Evolutionary conservation across 108 stramenopile species (phyloP).

Genomic region (Fragilariopsis cylindrus): DNA sequence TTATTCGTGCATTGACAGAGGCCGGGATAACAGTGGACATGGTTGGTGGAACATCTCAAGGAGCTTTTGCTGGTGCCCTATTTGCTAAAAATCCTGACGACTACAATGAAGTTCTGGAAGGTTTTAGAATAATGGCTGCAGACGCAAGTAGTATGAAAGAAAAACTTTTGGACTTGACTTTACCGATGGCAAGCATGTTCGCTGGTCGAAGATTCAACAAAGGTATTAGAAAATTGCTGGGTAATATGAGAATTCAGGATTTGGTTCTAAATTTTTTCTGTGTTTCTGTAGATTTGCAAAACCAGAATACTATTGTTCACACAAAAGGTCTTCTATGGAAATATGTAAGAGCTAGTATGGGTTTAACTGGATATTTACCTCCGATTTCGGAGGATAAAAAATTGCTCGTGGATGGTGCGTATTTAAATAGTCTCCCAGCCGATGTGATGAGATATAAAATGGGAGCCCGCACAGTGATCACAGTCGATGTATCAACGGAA

Average conservation of each 20-base stretch:
- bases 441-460: slow-evolving; percentile 54
- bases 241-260: slow-evolving; percentile 56
- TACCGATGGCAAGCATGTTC: slow-evolving; percentile 53
- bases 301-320: slow-evolving; percentile 32
- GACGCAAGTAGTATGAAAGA: slow-evolving; percentile 43
- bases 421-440: slow-evolving; percentile 60
- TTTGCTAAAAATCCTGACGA: slow-evolving; percentile 47
- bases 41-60: slow-evolving; percentile 61
- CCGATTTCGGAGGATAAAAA: slow-evolving; percentile 52
- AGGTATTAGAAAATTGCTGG: slow-evolving; percentile 42
- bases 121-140: slow-evolving; percentile 40
- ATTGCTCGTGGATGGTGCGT: slow-evolving; percentile 64
- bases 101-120: slow-evolving; percentile 29
- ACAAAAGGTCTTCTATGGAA: slow-evolving; percentile 55
- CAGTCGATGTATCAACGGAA: slow-evolving; percentile 50
- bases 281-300: slow-evolving; percentile 49
- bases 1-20: slow-evolving; percentile 51
- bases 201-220: slow-evolving; percentile 48
- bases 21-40: slow-evolving; percentile 50
- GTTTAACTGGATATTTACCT: slow-evolving; percentile 59
- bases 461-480: slow-evolving; percentile 54
- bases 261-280: slow-evolving; percentile 63
- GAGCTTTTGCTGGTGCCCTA: slow-evolving; percentile 51
- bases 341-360: slow-evolving; percentile 64
- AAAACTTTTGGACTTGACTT: slow-evolving; percentile 53